A percentile compares a stretch with the other conserved stretches of the same genome.
These are phyloP conservation scores for Mortierella sp. DNA, from an alignment of 371 early-diverging fungal species.

Conservation along the genomic window DNA sequence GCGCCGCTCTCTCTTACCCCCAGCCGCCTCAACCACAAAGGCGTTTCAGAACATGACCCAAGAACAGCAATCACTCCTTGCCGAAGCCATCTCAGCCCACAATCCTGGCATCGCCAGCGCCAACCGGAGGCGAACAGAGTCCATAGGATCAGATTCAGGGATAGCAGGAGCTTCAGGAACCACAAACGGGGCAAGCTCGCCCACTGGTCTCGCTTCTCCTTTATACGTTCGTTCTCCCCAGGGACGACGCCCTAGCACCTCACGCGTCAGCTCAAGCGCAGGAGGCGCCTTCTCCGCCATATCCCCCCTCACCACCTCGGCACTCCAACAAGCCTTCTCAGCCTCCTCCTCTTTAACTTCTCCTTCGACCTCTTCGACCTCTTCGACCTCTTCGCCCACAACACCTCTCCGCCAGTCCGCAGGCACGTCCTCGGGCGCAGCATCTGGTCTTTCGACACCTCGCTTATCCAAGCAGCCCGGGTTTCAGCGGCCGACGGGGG, in stretches of 20 bases:
- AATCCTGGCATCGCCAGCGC: slow-evolving; percentile 30
- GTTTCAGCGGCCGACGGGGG: slow-evolving; percentile 36
- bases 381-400: slow-evolving; percentile 22
- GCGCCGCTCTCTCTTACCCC: slow-evolving; percentile 32
- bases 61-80: slow-evolving; percentile 48
- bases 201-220: slow-evolving; percentile 23
- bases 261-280: slow-evolving; percentile 13
- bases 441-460: not conserved
- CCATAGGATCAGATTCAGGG: slow-evolving; percentile 28
- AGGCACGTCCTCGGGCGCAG: slow-evolving; percentile 15
- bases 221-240: slow-evolving; percentile 29
- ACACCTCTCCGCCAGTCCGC: slow-evolving; percentile 16
- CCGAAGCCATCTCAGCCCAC: slow-evolving; percentile 43
- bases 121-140: slow-evolving; percentile 33
- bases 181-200: slow-evolving; percentile 7
- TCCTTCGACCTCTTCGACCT: slow-evolving; percentile 26
- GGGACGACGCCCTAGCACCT: slow-evolving; percentile 31
- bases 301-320: slow-evolving; percentile 28
- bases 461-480: slow-evolving; percentile 34
- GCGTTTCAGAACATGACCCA: slow-evolving; percentile 36
- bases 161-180: slow-evolving; percentile 9
- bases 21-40: slow-evolving; percentile 21
- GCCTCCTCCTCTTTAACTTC: slow-evolving; percentile 24
- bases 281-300: slow-evolving; percentile 28
- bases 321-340: slow-evolving; percentile 17